Evolutionary conservation across 1,139 yeast species (phyloP), one percentile per base, ranked within the genome.

Genomic region (Hemisphaericaspora xylanilytica): DNA sequence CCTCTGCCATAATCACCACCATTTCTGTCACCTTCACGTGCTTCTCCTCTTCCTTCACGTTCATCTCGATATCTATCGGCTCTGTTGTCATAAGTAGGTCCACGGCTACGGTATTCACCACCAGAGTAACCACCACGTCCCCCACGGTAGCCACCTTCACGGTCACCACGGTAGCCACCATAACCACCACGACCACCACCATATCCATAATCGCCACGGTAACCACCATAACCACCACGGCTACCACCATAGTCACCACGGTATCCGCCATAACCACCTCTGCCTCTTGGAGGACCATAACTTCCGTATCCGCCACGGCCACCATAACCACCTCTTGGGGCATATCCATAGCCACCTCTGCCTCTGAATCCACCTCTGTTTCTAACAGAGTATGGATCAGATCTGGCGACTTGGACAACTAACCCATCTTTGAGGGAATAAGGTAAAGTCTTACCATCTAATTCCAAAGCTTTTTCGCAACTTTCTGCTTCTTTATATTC

Each of bases 401-500:
- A 75, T 52, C 74, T 71, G 15, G 85, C 85, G 57, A 75, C 61
- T 58, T 79, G 81, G 25, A 79, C 81, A n/a, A 64, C 69, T 47
- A 79, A 62, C 3, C 75, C 74, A 52, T 45, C 61, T 45, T 49
- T 58, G 48, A 47, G 56, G 43, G 69, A 62, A 63, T 51, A 75
- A 34, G 58, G 75, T 49, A 60, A 67, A 41, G 47, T 55, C 55
- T 73, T 71, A 17, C 73, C 74, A 47, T 77, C 73, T 51, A 79
- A 59, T 37, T 71, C 73, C 35, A 81, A 57, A 11, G 87, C 86
- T 38, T 71, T 72, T 50, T 79, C 82, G 49, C 86, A 81, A 52
- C 80, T 84, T 45, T 77, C 77, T 14, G 66, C 58, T 41, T 70
- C 75, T 51, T 77, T 75, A 54, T 73, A 83, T 54, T 82, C 87